Base-by-base conservation (phyloP, 1,284 basidiomycete species). In the Vanrija pseudolonga region DNA sequence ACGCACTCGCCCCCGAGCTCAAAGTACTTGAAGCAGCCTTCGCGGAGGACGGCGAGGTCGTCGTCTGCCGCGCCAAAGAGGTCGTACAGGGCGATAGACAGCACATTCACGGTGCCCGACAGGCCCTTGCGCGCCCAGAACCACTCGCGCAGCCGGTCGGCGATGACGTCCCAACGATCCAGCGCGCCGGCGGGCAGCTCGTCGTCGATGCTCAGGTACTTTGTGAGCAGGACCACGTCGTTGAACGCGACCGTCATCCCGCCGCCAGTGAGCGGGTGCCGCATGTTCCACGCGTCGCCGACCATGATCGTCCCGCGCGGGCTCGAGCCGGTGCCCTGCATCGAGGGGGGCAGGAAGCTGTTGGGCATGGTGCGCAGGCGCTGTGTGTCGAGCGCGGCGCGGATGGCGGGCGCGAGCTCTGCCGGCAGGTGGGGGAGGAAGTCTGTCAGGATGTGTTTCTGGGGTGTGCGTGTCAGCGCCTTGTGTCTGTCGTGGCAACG, bases 211-310 rank as follows among this genome's bases (percentile, higher is more conserved):
- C 77, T 73, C 0, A 95, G 77, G 56, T 89, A 77, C 24, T 84
- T 77, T 0, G 84, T 81, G 9, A 96, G 80, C 19, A 89, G 68
- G 17, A 91, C 85, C 15, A 88, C 87, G 64, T 96, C 93, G 69
- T 86, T 82, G 53, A 96, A 80, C 2, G 90, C 91, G 42, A 95
- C 92, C 1, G 90, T 93, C 93, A 97, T 97, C 6, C 93, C 93
- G 18, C 91, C 95, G 11, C 96, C 96, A 0, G 95, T 98, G 12
- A 99, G 81, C 0, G 96, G 95, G 76, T 99, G 96, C 1, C 96
- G 88, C 94, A 98, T 98, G 74, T 98, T 99, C 88, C 93, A 95
- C 1, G 95, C 87, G 73, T 98, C 96, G 5, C 96, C 96, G 40
- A 97, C 81, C 53, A 98, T 83, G 60, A 98, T 81, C 8, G 86